A percentile compares a stretch with the other conserved stretches of the same genome.
These are phyloP conservation scores for Solanum clarkiae DNA, from an alignment of 257 asterid genomes.

Conservation along the genomic window DNA sequence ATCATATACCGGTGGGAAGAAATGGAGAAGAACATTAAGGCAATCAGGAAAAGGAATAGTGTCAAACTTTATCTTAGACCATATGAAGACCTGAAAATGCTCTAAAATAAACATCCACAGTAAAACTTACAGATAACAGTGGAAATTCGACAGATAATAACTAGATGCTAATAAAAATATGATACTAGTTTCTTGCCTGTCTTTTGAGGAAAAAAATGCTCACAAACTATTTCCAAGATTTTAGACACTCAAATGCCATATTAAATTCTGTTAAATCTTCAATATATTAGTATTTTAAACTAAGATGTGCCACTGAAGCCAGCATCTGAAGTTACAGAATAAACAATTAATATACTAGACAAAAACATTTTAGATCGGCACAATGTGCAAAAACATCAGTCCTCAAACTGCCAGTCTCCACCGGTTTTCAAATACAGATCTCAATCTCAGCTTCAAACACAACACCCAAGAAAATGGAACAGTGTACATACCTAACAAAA, in stretches of 20 bases:
- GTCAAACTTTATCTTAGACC: neutral
- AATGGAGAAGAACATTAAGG: neutral
- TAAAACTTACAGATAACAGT: neutral
- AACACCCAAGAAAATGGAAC: neutral
- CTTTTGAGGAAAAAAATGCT: neutral
- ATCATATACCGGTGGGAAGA: neutral
- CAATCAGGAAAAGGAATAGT: neutral
- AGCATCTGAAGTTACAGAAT: neutral
- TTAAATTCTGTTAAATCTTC: neutral
- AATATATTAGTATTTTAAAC: neutral
- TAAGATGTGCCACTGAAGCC: neutral
- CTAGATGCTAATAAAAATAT: neutral
- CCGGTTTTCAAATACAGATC: slow-evolving; percentile 20
- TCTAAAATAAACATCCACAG: neutral
- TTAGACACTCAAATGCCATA: neutral
- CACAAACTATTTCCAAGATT: neutral
- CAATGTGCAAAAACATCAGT: neutral
- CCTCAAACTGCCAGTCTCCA: neutral
- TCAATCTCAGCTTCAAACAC: slow-evolving; percentile 10
- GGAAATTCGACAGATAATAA: neutral
- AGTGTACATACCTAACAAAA: neutral
- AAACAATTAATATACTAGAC: neutral
- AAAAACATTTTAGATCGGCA: neutral
- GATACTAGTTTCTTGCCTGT: neutral
- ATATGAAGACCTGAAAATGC: neutral